Percentiles rank a stretch among this genome's conserved stretches.
Conservation (phyloP, 768 basidiomycete genomes). For the Boletus vermiculosoides region DNA sequence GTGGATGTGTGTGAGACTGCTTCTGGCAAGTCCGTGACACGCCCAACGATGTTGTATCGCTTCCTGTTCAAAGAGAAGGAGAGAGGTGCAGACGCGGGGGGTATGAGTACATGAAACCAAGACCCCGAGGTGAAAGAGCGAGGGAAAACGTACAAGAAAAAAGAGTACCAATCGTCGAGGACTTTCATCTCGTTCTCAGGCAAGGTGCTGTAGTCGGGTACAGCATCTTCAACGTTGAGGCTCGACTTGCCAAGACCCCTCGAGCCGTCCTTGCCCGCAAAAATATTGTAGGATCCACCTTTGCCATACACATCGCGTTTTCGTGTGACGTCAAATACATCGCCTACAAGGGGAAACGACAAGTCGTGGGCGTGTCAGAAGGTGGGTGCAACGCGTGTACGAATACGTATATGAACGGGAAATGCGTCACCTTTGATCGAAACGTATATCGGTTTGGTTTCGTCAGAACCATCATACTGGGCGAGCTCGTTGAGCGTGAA, state of each 20-base stretch:
- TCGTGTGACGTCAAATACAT: constrained; percentile 83
- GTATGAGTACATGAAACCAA: not conserved
- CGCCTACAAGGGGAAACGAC: constrained; percentile 34
- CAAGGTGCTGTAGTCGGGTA: constrained; percentile 80
- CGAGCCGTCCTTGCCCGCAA: constrained; percentile 94
- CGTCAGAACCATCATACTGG: constrained; percentile 66
- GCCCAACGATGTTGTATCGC: constrained; percentile 86
- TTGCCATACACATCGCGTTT: constrained; percentile 89
- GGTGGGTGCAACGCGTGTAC: not conserved
- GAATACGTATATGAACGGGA: constrained; percentile 33
- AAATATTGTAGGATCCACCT: constrained; percentile 75
- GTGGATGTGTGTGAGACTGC: constrained; percentile 25
- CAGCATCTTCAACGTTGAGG: constrained; percentile 79
- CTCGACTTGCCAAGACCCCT: constrained; percentile 88
- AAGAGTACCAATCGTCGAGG: constrained; percentile 85
- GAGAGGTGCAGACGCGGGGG: not conserved
- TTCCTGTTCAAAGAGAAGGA: constrained; percentile 48
- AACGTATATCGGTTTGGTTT: constrained; percentile 76
- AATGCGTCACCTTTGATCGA: constrained; percentile 77
- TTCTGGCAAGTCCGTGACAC: constrained; percentile 55
- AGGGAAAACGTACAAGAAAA: constrained; percentile 68
- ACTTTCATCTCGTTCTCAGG: constrained; percentile 72
- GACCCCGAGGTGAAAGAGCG: not conserved
- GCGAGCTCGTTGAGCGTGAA: constrained; percentile 69
- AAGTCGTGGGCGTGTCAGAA: not conserved